phyloP scores from a whole-genome alignment of 148 eudicot genomes.

The Silene latifolia region DNA sequence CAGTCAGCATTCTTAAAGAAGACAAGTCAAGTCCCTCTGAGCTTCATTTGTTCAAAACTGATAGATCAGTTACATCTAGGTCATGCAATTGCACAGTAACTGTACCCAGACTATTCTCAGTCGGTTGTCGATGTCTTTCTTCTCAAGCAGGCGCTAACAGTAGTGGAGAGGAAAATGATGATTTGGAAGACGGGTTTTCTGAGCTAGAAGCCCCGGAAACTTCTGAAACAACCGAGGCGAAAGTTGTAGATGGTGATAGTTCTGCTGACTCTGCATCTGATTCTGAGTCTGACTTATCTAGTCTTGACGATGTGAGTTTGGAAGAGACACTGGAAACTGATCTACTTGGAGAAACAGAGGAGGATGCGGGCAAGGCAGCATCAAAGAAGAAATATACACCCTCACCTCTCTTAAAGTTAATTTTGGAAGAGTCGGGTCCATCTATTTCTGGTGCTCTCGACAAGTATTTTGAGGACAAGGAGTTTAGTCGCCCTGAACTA shows the following conservation, averaged over 20 bases:
- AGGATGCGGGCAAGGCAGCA: conserved; percentile 18
- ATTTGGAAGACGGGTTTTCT: conserved; percentile 82
- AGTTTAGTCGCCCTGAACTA: conserved; percentile 30
- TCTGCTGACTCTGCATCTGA: conserved; percentile 27
- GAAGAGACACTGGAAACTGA: conserved; percentile 41
- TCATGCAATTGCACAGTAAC: conserved; percentile 22
- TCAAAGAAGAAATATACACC: conserved; percentile 8
- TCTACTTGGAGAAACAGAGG: conserved; percentile 34
- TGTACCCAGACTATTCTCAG: conserved; percentile 22
- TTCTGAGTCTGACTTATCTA: conserved; percentile 35
- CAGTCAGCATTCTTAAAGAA: conserved; percentile 25
- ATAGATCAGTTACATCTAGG: conserved; percentile 24
- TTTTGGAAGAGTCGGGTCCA: conserved; percentile 32
- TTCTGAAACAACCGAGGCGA: conserved; percentile 20
- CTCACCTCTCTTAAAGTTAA: conserved; percentile 32
- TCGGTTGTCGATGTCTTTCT: conserved; percentile 38
- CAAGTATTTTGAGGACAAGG: conserved; percentile 55
- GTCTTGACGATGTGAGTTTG: conserved; percentile 31
- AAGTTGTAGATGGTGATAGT: conserved; percentile 24
- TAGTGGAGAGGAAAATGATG: conserved; percentile 53
- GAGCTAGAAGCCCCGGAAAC: conserved; percentile 58
- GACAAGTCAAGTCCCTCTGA: conserved; percentile 27
- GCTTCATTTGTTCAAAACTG: conserved; percentile 10
- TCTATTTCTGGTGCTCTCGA: conserved; percentile 44
- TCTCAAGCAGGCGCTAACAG: conserved; percentile 51